Evolutionary conservation across 2,329 filamentous ascomycete species (phyloP).

Genomic region (Phaeosphaeriaceae sp.): DNA sequence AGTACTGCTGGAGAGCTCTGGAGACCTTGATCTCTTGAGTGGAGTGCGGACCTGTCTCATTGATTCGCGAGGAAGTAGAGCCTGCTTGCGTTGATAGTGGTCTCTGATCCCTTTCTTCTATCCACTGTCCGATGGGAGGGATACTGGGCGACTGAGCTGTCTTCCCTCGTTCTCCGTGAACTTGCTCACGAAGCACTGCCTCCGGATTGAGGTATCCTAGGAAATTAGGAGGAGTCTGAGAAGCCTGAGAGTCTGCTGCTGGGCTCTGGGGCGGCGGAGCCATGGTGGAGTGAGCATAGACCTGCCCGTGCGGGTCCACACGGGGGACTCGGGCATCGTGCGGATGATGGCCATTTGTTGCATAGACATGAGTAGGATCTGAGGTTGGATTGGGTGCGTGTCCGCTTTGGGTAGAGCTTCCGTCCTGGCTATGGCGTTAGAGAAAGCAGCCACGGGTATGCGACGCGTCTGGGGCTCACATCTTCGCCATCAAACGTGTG

Average conservation of each 20-base stretch:
- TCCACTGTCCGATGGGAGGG: slow-evolving; percentile 45
- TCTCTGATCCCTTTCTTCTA: slow-evolving; percentile 39
- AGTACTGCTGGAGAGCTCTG: slow-evolving; percentile 44
- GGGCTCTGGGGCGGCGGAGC: slow-evolving; percentile 41
- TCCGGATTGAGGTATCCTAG: slow-evolving; percentile 57
- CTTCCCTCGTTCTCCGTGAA: slow-evolving; percentile 44
- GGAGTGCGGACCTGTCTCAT: slow-evolving; percentile 40
- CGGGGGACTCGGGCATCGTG: slow-evolving; percentile 34
- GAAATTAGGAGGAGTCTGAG: slow-evolving; percentile 50
- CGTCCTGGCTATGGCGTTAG: slow-evolving; percentile 24
- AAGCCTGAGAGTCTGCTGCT: slow-evolving; percentile 33
- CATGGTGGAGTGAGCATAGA: slow-evolving; percentile 37
- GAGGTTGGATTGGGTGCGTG: slow-evolving; percentile 39
- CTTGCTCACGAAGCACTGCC: slow-evolving; percentile 53
- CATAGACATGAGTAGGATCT: slow-evolving; percentile 35
- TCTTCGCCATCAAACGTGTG: slow-evolving; percentile 51
- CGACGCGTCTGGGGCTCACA: slow-evolving; percentile 4
- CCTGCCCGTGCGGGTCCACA: slow-evolving; percentile 31
- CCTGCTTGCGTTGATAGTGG: slow-evolving; percentile 29
- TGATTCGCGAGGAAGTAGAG: slow-evolving; percentile 30
- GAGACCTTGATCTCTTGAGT: slow-evolving; percentile 42
- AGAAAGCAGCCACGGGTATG: slow-evolving; percentile 2
- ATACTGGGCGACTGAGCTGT: slow-evolving; percentile 36
- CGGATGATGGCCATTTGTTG: slow-evolving; percentile 28
- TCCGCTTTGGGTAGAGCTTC: slow-evolving; percentile 49